These are phyloP conservation scores for Chaetomidium leptoderma DNA, from an alignment of 495 filamentous ascomycete species.

Conservation along the genomic window DNA sequence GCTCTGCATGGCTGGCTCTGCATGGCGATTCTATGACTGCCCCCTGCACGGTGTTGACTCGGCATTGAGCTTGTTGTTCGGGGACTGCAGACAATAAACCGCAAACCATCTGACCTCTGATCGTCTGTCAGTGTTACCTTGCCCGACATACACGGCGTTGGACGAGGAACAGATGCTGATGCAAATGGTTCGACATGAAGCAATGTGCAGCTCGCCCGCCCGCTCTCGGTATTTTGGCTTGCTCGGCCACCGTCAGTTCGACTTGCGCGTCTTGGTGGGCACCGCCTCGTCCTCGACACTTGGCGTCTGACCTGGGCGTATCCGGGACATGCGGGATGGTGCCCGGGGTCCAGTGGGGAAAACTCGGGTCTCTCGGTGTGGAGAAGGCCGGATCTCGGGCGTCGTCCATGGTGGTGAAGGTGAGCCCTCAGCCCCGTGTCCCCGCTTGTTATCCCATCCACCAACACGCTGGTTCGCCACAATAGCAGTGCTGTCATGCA, in stretches of 20 bases:
- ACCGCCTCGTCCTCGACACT: not conserved
- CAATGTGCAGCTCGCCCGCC: not conserved
- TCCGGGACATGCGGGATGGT: not conserved
- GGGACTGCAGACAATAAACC: not conserved
- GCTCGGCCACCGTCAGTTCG: not conserved
- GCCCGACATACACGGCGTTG: too few species aligned
- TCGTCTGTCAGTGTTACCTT: not conserved
- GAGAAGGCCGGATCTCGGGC: not conserved
- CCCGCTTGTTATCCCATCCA: not conserved
- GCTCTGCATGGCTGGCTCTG: not conserved
- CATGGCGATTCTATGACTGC: not conserved
- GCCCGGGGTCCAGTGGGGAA: slow-evolving; percentile 6
- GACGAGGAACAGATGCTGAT: too few species aligned
- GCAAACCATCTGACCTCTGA: not conserved
- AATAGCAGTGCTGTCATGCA: not conserved
- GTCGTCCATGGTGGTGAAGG: not conserved
- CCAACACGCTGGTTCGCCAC: not conserved
- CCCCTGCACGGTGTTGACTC: not conserved
- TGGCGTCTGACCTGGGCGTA: slow-evolving; percentile 1
- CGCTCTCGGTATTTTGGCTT: not conserved
- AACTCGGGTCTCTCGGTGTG: slow-evolving; percentile 2
- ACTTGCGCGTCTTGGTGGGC: slow-evolving; percentile 9
- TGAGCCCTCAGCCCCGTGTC: not conserved
- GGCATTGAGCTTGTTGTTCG: not conserved
- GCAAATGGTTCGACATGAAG: too few species aligned